Percentiles rank a stretch among this genome's conserved stretches.
Conservation (phyloP, 495 filamentous ascomycete species). For the Cryomyces minteri region DNA sequence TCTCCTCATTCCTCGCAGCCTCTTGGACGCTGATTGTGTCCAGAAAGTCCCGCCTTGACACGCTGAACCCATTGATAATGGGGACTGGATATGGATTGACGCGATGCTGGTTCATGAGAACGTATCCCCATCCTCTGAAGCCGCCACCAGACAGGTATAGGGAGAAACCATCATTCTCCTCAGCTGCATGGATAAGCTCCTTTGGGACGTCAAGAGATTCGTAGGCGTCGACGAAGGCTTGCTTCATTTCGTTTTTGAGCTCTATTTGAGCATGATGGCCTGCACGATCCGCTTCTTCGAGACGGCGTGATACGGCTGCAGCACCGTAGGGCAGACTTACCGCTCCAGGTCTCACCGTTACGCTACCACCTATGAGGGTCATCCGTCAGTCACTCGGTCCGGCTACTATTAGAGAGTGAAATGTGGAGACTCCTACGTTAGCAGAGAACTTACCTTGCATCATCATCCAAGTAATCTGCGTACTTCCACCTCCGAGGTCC, state of each 20-base stretch:
- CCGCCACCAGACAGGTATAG: slow-evolving; percentile 82
- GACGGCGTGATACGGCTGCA: slow-evolving; percentile 51
- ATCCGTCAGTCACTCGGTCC: too few species aligned
- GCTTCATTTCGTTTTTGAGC: slow-evolving; percentile 37
- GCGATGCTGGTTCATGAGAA: slow-evolving; percentile 49
- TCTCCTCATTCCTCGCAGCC: slow-evolving; percentile 24
- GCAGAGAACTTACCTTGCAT: slow-evolving; percentile 4
- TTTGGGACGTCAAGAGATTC: slow-evolving; percentile 34
- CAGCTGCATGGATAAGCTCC: slow-evolving; percentile 23
- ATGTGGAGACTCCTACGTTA: too few species aligned
- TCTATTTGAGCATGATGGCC: slow-evolving; percentile 11
- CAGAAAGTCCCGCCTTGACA: slow-evolving; percentile 38
- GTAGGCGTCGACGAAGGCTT: slow-evolving; percentile 43
- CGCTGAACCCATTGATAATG: slow-evolving; percentile 65
- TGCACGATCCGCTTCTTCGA: slow-evolving; percentile 22
- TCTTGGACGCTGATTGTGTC: slow-evolving; percentile 37
- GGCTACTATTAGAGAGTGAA: too few species aligned
- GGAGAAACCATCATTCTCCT: slow-evolving; percentile 37
- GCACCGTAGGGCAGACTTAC: slow-evolving; percentile 69
- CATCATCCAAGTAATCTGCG: slow-evolving; percentile 74
- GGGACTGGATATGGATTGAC: slow-evolving; percentile 68
- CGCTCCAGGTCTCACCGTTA: slow-evolving; percentile 29
- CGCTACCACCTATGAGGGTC: slow-evolving; percentile 24
- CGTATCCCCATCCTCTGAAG: slow-evolving; percentile 78
- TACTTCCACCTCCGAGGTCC: slow-evolving; percentile 80